A percentile compares a stretch with the other conserved stretches of the same genome.
phyloP scores from a whole-genome alignment of 2,329 filamentous ascomycete genomes.

The Alternaria alternata region DNA sequence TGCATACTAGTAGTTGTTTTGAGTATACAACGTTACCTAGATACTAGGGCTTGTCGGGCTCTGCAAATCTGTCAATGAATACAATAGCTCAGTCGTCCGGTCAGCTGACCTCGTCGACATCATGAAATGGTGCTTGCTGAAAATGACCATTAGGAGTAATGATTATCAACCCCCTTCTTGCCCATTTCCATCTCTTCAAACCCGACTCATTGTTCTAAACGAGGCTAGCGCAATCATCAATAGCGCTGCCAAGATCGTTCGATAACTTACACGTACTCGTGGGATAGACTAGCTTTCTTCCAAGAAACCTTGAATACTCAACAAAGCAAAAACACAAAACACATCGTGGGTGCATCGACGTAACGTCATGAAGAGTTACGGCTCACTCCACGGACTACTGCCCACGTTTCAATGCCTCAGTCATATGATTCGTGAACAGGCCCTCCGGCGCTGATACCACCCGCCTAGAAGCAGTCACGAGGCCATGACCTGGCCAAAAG shows the following conservation, averaged over 20 bases:
- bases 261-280: conserved; percentile 1
- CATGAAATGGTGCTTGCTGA: too few relatives aligned
- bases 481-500: conserved; percentile 4
- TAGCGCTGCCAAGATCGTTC: conserved; percentile 2
- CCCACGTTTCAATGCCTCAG: neutral
- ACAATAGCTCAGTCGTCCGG: neutral
- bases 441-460: conserved; percentile 2
- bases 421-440: conserved; percentile 4
- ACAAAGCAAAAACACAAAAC: conserved; percentile 5
- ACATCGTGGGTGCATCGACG: neutral
- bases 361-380: neutral
- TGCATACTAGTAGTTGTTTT: neutral
- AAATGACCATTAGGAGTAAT: neutral
- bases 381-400: neutral
- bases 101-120: neutral
- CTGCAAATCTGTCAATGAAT: neutral
- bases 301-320: neutral
- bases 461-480: neutral
- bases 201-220: neutral
- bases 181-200: neutral
- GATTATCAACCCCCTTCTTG: neutral
- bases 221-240: neutral
- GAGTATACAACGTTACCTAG: neutral
- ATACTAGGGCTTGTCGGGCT: neutral
- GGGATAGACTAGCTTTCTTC: neutral